A percentile compares a stretch with the other conserved stretches of the same genome.
Conservation (phyloP, 78 protist genomes). For the Dictyostelium capitatum region DNA sequence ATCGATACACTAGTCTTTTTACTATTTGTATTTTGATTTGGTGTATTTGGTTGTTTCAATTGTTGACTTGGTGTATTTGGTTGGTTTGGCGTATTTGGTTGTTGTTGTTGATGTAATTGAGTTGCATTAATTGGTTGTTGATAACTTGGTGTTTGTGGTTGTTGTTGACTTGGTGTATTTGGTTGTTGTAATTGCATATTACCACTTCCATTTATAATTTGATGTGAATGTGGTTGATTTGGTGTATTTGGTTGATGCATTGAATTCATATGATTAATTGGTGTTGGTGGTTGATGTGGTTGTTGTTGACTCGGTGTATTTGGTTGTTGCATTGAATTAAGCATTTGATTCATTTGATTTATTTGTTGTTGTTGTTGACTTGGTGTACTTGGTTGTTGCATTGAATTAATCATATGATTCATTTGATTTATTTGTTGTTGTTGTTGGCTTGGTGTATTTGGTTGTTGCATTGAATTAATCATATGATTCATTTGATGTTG, state of each 20-base stretch:
- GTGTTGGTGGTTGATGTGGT: neutral
- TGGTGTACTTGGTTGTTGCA: neutral
- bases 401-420: neutral
- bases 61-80: neutral
- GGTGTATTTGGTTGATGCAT: constrained; percentile 5
- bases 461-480: neutral
- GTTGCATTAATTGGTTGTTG: neutral
- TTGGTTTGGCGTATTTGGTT: neutral
- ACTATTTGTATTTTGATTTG: neutral
- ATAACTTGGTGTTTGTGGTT: neutral
- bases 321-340: neutral
- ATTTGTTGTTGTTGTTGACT: neutral
- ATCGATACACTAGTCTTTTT: neutral
- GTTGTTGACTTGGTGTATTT: neutral
- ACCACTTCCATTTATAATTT: neutral
- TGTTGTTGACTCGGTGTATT: neutral
- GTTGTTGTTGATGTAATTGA: neutral
- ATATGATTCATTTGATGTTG: neutral
- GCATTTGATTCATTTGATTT: neutral
- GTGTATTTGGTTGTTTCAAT: neutral
- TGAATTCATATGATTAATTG: neutral
- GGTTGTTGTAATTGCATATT: neutral
- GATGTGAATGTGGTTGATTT: neutral
- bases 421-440: neutral
- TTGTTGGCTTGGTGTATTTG: neutral